These are phyloP conservation scores for Xylaria telfairii DNA, from an alignment of 495 filamentous ascomycete genomes.

Conservation along the genomic window DNA sequence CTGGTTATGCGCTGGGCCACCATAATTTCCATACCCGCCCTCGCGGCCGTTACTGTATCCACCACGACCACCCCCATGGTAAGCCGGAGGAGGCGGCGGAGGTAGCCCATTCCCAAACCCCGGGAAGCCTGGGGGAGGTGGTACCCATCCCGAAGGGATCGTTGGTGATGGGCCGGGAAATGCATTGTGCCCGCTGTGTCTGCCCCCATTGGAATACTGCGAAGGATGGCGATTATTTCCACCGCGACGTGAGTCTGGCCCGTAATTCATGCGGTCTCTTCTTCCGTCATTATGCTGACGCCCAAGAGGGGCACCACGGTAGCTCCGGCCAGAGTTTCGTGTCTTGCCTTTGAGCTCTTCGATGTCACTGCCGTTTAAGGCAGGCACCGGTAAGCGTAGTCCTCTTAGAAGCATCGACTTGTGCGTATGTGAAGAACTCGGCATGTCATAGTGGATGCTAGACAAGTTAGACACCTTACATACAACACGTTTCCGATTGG, in stretches of 20 bases:
- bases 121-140: conserved; percentile 51
- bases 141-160: conserved; percentile 49
- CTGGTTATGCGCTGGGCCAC: conserved; percentile 31
- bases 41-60: conserved; percentile 39
- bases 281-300: conserved; percentile 43
- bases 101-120: conserved; percentile 52
- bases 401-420: conserved; percentile 95
- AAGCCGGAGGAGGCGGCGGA: conserved; percentile 52
- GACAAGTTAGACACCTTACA: conserved; percentile 23
- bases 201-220: conserved; percentile 39
- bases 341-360: conserved; percentile 67
- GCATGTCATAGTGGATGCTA: conserved; percentile 86
- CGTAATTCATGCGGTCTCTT: conserved; percentile 50
- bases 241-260: conserved; percentile 41
- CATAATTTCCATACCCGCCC: conserved; percentile 32
- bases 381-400: conserved; percentile 70
- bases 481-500: conserved; percentile 11
- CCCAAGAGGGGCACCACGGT: conserved; percentile 50
- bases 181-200: conserved; percentile 34
- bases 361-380: conserved; percentile 75
- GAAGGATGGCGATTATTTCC: conserved; percentile 27
- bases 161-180: conserved; percentile 34
- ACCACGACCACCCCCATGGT: conserved; percentile 36
- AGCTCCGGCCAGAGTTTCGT: conserved; percentile 61
- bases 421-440: conserved; percentile 70